Base-by-base conservation (phyloP, 2,329 filamentous ascomycete genomes). In the Diaporthe batatas region DNA sequence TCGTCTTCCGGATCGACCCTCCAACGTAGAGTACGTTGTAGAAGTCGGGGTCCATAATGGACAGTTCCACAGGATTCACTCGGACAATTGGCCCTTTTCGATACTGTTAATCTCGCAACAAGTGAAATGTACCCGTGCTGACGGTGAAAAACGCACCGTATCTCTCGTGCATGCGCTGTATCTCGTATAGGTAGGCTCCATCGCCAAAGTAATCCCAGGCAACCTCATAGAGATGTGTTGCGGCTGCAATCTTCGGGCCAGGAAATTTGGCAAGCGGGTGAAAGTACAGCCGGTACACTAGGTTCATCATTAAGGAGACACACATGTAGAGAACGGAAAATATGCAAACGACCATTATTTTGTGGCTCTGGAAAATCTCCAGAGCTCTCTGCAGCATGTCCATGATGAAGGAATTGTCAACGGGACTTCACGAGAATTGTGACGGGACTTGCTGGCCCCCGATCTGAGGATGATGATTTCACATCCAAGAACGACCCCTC, bases 101-200 rank as follows among this genome's bases (percentile, higher is more conserved):
- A 21, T 12, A 59, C 4, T 11, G 70, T n/a, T n/a, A 62, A 42
- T 42, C 1, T 5, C 14, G 12, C 8, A 11, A 16, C 39, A 42
- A 42, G 12, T 29, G 29, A 29, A 29, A 29, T 29, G 29, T 29
- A 29, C 29, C 12, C 8, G 4, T 39, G 3, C 3, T 39, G 36
- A 39, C 36, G 39, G 12, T 42, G 10, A 12, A 42, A 12, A 14
- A 39, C 39, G 3, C 12, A 78, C 82, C 82, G 62, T 83, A 82
- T 75, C 77, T 75, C 59, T 80, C 67, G 73, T 82, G 80, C 78
- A 82, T 81, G 18, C 76, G 75, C 49, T 79, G 75, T 36, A 80
- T 80, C 53, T 78, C 75, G 59, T 76, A 79, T 12, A 79, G 77
- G 55, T 81, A 81, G 59, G 70, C 72, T 42, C 76, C 77, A 6